Evolutionary conservation across 2,329 filamentous ascomycete species (phyloP), one percentile per base, ranked within the genome.

Genomic region (Penicillium palitans): DNA sequence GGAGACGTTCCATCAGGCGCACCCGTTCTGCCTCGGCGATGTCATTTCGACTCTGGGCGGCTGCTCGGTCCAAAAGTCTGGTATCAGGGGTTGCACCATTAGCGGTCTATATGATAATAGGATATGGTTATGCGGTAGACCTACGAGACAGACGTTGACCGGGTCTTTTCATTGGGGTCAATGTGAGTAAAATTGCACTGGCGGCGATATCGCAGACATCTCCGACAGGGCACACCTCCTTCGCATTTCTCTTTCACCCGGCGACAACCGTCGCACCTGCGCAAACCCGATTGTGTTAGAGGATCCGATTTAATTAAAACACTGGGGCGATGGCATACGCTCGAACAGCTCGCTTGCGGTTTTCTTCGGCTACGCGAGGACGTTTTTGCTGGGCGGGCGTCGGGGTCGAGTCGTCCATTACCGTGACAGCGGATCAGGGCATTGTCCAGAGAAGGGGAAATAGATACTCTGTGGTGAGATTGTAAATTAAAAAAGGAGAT

Each of bases 161-260:
- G 68, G 42, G 59, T 56, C 60, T 68, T 74, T 58, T 74, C 72
- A 44, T 61, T 65, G 44, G 70, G 70, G 46, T 76, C 73, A 35
- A 72, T 68, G 50, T 74, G 75, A 10, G 74, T 75, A 62, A 83
- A 83, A 58, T 80, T 75, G 68, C 82, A 84, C 63, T 78, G 77
- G 44, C 81, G 78, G 58, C 78, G 78, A 62, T 83, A 78, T 58
- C 80, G 80, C 57, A 78, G 74, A 66, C 82, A 84, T 55, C 82
- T 73, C 47, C 80, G 79, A 65, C 82, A 84, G 2, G 82, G 82
- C 19, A 82, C 74, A 50, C 81, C 82, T 47, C 82, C 82, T 63
- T 84, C 81, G 64, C 82, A 84, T 70, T 83, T 83, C 68, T 84
- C 82, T 66, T 84, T 84, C 57, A 81, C 77, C 61, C 81, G 76